These are phyloP conservation scores for Trichoderma erinaceum DNA, from an alignment of 495 filamentous ascomycete genomes.

Conservation along the genomic window DNA sequence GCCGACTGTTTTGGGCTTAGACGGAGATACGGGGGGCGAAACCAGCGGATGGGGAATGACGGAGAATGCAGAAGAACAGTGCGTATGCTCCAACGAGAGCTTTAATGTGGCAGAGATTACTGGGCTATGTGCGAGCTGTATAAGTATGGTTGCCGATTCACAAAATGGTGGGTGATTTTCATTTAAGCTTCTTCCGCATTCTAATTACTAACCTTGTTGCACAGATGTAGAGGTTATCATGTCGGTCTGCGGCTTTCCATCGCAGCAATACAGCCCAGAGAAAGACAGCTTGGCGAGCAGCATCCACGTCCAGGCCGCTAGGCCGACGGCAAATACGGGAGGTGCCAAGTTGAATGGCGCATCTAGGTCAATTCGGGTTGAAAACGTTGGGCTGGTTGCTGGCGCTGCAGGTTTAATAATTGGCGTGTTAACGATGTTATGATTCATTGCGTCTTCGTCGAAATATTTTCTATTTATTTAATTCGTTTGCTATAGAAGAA, in stretches of 20 bases:
- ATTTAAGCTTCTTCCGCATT: not conserved
- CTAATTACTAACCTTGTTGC: not conserved
- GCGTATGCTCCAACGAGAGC: not conserved
- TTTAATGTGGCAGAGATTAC: conserved; percentile 6
- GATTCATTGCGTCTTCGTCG: too few species aligned
- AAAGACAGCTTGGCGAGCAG: not conserved
- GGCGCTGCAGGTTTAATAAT: not conserved
- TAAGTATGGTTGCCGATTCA: not conserved
- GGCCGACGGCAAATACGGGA: not conserved
- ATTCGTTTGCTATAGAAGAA: too few species aligned
- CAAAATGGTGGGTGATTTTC: not conserved
- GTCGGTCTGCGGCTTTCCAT: not conserved
- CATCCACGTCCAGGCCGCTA: not conserved
- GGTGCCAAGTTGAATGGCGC: not conserved
- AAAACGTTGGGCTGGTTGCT: not conserved
- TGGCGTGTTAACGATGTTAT: not conserved
- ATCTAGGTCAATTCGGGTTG: not conserved
- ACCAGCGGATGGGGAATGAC: not conserved
- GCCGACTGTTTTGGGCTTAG: not conserved
- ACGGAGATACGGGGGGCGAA: not conserved
- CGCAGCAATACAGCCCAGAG: not conserved
- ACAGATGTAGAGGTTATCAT: not conserved
- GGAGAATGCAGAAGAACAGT: not conserved
- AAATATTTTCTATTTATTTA: too few species aligned
- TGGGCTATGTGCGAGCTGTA: not conserved